phyloP scores from a whole-genome alignment of 2,329 filamentous ascomycete genomes.

The Triangularia setosa region DNA sequence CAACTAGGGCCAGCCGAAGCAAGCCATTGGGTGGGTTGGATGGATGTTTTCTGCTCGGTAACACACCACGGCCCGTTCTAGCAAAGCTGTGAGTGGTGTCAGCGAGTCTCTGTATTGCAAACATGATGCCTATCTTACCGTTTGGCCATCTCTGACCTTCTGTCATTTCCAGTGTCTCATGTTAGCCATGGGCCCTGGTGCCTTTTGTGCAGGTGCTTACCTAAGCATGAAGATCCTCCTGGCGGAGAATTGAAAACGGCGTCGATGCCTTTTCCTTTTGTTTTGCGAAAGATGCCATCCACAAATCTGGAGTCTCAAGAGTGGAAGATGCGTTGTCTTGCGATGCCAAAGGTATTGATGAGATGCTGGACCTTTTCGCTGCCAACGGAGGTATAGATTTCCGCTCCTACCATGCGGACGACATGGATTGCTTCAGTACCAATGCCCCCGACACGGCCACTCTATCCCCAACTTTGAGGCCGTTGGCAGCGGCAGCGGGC shows the following conservation, averaged over 20 bases:
- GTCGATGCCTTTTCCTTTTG: conserved; percentile 33
- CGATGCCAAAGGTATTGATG: conserved; percentile 28
- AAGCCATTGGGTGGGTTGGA: conserved; percentile 28
- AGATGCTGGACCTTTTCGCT: conserved; percentile 35
- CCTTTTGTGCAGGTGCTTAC: background rate
- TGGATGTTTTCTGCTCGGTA: background rate
- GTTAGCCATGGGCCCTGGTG: background rate
- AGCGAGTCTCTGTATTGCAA: background rate
- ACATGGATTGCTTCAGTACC: conserved; percentile 31
- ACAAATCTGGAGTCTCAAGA: conserved; percentile 33
- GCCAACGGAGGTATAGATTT: conserved; percentile 38
- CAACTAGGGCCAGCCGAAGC: conserved; percentile 25
- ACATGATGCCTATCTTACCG: background rate
- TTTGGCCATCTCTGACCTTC: background rate
- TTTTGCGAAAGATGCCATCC: conserved; percentile 28
- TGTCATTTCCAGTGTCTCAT: conserved; percentile 34
- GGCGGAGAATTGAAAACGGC: conserved; percentile 40
- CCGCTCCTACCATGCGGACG: conserved; percentile 29
- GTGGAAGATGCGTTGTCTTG: conserved; percentile 33
- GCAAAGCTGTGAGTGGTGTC: background rate
- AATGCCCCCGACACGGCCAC: background rate
- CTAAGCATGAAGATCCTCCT: conserved; percentile 39
- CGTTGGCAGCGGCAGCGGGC: conserved; percentile 16
- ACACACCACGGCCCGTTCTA: background rate
- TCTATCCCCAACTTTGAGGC: conserved; percentile 22